Percentiles rank a stretch among this genome's conserved stretches.
Conservation (phyloP, 2,329 filamentous ascomycete species). For the Cladophialophora carrionii region DNA sequence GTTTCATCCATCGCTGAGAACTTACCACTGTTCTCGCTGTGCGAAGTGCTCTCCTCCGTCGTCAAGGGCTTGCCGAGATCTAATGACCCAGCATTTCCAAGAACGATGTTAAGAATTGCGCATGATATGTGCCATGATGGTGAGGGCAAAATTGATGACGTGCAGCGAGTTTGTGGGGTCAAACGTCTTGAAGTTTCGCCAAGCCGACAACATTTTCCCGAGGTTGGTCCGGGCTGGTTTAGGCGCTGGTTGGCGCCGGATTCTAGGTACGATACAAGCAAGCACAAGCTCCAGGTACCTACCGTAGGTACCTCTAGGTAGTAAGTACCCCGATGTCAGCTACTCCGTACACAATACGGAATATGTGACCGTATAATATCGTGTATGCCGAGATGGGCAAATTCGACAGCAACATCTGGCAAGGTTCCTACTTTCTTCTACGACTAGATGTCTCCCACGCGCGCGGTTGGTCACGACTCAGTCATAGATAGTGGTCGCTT, state of each 20-base stretch:
- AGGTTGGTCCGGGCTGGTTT: background rate
- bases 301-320: no score
- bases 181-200: background rate
- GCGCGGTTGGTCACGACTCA: background rate
- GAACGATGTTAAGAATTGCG: background rate
- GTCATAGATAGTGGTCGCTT: background rate
- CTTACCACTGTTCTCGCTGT: background rate
- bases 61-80: background rate
- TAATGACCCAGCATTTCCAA: background rate
- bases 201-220: background rate
- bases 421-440: background rate
- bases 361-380: no score
- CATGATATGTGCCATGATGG: background rate
- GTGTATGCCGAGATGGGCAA: background rate
- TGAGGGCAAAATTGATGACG: background rate
- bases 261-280: no score
- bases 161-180: background rate
- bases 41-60: background rate
- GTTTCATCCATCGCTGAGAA: slow-evolving; percentile 12
- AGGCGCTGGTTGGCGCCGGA: no score
- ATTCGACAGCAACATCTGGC: background rate
- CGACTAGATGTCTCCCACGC: background rate
- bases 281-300: background rate
- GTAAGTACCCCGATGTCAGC: no score
- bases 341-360: background rate